Evolutionary conservation across 805 yeast species (phyloP).

Genomic region (Zygotorulaspora florentina): DNA sequence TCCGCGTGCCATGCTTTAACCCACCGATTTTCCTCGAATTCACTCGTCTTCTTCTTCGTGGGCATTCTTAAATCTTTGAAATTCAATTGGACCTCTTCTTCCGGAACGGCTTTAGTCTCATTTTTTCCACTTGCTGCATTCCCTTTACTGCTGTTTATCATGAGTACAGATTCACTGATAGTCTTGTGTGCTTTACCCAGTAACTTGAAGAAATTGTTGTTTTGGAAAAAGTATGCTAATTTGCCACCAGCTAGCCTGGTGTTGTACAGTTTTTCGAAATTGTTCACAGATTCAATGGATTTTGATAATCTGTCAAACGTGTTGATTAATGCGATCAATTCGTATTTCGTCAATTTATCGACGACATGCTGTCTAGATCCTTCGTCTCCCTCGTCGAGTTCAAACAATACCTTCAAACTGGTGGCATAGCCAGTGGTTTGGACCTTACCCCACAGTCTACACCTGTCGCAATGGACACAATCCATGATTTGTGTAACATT

Average conservation of each 20-base stretch:
- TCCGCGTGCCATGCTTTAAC: slow-evolving; percentile 49
- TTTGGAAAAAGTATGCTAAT: slow-evolving; percentile 26
- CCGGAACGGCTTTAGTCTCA: neutral
- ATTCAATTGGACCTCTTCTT: neutral
- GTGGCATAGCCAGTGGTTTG: slow-evolving; percentile 98
- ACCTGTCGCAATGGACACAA: slow-evolving; percentile 97
- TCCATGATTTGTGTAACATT: slow-evolving; percentile 94
- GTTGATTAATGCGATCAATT: slow-evolving; percentile 83
- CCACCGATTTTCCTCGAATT: slow-evolving; percentile 17
- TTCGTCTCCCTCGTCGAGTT: slow-evolving; percentile 48
- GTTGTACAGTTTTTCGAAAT: slow-evolving; percentile 57
- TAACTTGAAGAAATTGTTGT: slow-evolving; percentile 32
- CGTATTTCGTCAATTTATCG: slow-evolving; percentile 66
- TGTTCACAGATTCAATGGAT: slow-evolving; percentile 68
- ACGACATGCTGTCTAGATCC: slow-evolving; percentile 46
- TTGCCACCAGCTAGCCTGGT: slow-evolving; percentile 28
- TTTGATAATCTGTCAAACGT: slow-evolving; percentile 90
- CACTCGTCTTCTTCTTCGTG: slow-evolving; percentile 5
- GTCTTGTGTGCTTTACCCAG: slow-evolving; percentile 28
- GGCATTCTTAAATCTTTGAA: slow-evolving; percentile 32
- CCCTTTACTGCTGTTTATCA: slow-evolving; percentile 13
- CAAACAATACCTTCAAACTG: slow-evolving; percentile 85
- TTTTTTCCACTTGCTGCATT: neutral
- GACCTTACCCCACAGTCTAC: slow-evolving; percentile 96
- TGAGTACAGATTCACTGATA: slow-evolving; percentile 16